Evolutionary conservation across 208 protist genomes (phyloP).

Genomic region (Borovskyia barvae): DNA sequence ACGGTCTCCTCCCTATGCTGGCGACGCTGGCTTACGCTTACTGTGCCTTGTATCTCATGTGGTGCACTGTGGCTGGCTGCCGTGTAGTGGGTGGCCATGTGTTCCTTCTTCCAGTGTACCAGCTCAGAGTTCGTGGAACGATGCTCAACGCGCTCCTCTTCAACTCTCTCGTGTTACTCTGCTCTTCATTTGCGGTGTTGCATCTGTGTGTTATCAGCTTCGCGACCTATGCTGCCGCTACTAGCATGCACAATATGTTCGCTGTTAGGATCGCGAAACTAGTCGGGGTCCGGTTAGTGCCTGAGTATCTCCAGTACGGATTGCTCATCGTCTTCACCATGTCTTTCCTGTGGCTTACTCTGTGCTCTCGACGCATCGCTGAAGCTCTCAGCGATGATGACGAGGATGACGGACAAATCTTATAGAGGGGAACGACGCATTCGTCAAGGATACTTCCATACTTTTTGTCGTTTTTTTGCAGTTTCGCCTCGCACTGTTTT

Average conservation of each 20-base stretch:
- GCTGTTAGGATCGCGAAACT: slow-evolving; percentile 43
- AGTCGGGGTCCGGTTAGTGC: slow-evolving; percentile 42
- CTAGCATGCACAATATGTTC: slow-evolving; percentile 52
- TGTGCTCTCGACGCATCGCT: slow-evolving; percentile 8
- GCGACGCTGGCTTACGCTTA: slow-evolving; percentile 83
- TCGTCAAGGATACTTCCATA: background rate
- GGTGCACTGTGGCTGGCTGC: slow-evolving; percentile 86
- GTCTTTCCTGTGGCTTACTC: slow-evolving; percentile 20
- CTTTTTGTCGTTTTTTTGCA: slow-evolving; percentile 10
- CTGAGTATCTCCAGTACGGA: slow-evolving; percentile 55
- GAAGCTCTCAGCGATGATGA: slow-evolving; percentile 16
- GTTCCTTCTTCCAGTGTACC: slow-evolving; percentile 69
- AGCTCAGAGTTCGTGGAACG: slow-evolving; percentile 77
- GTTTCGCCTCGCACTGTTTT: background rate
- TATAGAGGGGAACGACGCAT: slow-evolving; percentile 1
- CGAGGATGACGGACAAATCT: slow-evolving; percentile 13
- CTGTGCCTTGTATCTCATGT: slow-evolving; percentile 88
- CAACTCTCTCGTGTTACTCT: slow-evolving; percentile 88
- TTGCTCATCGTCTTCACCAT: slow-evolving; percentile 33
- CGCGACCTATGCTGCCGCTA: slow-evolving; percentile 58
- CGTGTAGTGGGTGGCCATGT: slow-evolving; percentile 75
- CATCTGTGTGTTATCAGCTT: slow-evolving; percentile 91
- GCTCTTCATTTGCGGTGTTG: slow-evolving; percentile 85
- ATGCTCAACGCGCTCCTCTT: slow-evolving; percentile 95
- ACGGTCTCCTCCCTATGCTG: slow-evolving; percentile 79